phyloP scores from a whole-genome alignment of 768 basidiomycete genomes.

The Pleurotus tuber-regium region DNA sequence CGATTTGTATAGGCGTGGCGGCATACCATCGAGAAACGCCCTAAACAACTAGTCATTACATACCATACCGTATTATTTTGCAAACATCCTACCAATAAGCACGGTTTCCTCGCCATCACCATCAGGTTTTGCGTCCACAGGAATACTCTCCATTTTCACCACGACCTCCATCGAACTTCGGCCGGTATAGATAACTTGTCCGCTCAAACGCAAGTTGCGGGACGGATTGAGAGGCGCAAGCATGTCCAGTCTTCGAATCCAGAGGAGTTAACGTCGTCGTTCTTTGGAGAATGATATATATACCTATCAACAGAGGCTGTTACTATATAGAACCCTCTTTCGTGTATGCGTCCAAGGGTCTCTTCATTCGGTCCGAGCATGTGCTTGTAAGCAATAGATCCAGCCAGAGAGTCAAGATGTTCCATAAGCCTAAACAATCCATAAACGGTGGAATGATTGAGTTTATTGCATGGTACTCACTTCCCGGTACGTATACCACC shows the following conservation, averaged over 20 bases:
- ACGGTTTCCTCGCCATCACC: slow-evolving; percentile 49
- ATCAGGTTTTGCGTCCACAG: slow-evolving; percentile 7
- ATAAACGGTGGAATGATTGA: not conserved
- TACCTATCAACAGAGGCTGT: slow-evolving; percentile 82
- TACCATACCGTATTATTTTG: too few relatives aligned
- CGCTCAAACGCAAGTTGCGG: slow-evolving; percentile 70
- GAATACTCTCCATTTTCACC: slow-evolving; percentile 75
- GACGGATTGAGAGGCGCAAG: slow-evolving; percentile 54
- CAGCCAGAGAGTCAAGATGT: slow-evolving; percentile 82
- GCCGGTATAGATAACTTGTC: slow-evolving; percentile 80
- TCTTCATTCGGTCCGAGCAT: slow-evolving; percentile 65
- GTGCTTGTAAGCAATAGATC: slow-evolving; percentile 82
- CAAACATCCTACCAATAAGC: slow-evolving; percentile 55
- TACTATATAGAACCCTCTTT: slow-evolving; percentile 77
- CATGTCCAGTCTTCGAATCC: slow-evolving; percentile 63
- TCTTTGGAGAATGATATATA: slow-evolving; percentile 2
- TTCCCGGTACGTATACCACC: slow-evolving; percentile 73
- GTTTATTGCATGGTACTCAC: slow-evolving; percentile 24
- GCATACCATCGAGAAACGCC: slow-evolving; percentile 93
- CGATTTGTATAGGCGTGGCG: slow-evolving; percentile 65
- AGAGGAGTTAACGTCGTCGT: too few relatives aligned
- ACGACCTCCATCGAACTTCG: slow-evolving; percentile 82
- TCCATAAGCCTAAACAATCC: slow-evolving; percentile 57
- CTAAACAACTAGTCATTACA: too few relatives aligned
- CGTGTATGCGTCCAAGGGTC: slow-evolving; percentile 50